Conservation (phyloP, 2,329 filamentous ascomycete species). For the Albifimbria verrucaria region DNA sequence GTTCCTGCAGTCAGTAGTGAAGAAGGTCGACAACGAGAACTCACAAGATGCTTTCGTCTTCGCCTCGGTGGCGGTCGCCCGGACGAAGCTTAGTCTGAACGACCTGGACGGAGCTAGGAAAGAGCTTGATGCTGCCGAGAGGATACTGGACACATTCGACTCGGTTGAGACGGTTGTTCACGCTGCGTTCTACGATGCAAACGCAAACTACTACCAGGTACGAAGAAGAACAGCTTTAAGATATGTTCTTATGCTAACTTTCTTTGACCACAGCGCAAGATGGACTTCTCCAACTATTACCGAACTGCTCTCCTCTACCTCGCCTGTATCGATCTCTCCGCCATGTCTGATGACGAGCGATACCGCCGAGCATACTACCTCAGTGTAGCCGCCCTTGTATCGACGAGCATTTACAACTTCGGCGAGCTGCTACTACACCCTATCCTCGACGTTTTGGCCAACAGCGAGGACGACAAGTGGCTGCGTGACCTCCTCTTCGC, state of each 20-base stretch:
- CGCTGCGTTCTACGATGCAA: slow-evolving; percentile 92
- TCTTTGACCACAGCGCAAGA: slow-evolving; percentile 53
- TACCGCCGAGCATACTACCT: slow-evolving; percentile 87
- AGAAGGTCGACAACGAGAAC: slow-evolving; percentile 86
- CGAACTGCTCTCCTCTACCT: slow-evolving; percentile 96
- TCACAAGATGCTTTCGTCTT: slow-evolving; percentile 96
- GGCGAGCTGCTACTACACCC: slow-evolving; percentile 97
- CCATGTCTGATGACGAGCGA: slow-evolving; percentile 71
- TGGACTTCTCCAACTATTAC: slow-evolving; percentile 95
- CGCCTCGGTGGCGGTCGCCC: slow-evolving; percentile 84
- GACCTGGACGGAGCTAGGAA: slow-evolving; percentile 80
- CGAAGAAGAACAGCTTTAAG: slow-evolving; percentile 3
- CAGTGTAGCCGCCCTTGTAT: slow-evolving; percentile 86
- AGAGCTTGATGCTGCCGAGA: slow-evolving; percentile 83
- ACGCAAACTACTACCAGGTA: slow-evolving; percentile 89
- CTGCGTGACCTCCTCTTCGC: slow-evolving; percentile 93
- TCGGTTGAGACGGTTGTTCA: slow-evolving; percentile 94
- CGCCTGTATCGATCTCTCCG: slow-evolving; percentile 83
- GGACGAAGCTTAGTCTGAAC: slow-evolving; percentile 76
- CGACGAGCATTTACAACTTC: slow-evolving; percentile 97
- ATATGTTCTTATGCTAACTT: slow-evolving; percentile 25
- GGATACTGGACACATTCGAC: slow-evolving; percentile 86
- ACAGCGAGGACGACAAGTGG: slow-evolving; percentile 75
- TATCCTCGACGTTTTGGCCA: slow-evolving; percentile 77
- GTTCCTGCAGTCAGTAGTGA: slow-evolving; percentile 79